Conservation (phyloP, 257 asterid species). For the Salvia rosmarinus region DNA sequence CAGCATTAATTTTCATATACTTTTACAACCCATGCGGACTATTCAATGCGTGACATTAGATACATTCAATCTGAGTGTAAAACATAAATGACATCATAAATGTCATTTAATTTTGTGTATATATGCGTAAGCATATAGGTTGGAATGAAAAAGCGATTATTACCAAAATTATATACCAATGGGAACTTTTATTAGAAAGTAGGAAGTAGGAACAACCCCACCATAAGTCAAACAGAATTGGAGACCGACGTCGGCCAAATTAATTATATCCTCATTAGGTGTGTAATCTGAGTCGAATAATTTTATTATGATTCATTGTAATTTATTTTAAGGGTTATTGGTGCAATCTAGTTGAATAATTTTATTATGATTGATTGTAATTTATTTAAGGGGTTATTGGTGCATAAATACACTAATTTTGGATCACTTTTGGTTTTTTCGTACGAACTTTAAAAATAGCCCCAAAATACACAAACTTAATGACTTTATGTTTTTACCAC, state of each 20-base stretch:
- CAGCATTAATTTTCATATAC: neutral
- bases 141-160: neutral
- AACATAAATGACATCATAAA: neutral
- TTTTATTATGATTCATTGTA: too few relatives aligned
- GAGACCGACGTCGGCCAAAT: neutral
- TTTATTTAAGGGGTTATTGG: too few relatives aligned
- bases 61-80: neutral
- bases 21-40: neutral
- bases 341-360: too few relatives aligned
- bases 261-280: neutral
- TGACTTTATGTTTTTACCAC: too few relatives aligned
- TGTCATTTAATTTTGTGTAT: constrained; percentile 8
- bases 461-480: too few relatives aligned
- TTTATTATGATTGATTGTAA: too few relatives aligned
- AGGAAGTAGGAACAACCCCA: neutral
- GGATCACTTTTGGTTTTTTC: too few relatives aligned
- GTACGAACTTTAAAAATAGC: too few relatives aligned
- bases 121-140: constrained; percentile 16
- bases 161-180: neutral
- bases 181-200: neutral
- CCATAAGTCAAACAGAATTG: neutral
- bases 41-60: neutral
- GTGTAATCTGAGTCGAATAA: neutral
- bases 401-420: too few relatives aligned
- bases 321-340: too few relatives aligned